Percentiles rank a stretch among this genome's conserved stretches.
phyloP scores from a whole-genome alignment of 345 rosid genomes.

The Syzygium jambos region DNA sequence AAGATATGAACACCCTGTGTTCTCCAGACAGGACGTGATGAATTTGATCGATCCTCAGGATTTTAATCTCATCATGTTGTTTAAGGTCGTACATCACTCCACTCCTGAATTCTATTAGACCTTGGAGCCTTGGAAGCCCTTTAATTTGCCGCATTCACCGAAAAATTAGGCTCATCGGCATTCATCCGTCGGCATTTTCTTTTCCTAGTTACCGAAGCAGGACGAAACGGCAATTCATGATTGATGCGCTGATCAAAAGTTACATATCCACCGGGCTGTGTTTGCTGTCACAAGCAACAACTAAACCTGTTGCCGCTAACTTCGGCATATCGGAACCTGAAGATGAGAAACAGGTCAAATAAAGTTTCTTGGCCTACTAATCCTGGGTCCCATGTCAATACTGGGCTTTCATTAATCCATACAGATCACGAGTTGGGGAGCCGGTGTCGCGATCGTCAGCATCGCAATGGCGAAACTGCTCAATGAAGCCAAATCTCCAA shows the following conservation, averaged over 20 bases:
- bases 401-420: background rate
- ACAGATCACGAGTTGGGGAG: slow-evolving; percentile 82
- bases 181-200: background rate
- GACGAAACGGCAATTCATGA: background rate
- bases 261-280: background rate
- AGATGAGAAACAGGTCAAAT: slow-evolving; percentile 60
- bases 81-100: background rate
- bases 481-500: slow-evolving; percentile 64
- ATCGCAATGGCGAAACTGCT: slow-evolving; percentile 76
- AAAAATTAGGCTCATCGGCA: background rate
- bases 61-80: background rate
- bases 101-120: background rate
- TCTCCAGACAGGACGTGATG: background rate
- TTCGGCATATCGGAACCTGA: slow-evolving; percentile 83
- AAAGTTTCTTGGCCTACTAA: background rate
- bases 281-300: slow-evolving; percentile 25
- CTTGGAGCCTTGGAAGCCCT: background rate
- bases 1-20: background rate
- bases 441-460: slow-evolving; percentile 83
- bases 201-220: background rate
- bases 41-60: background rate
- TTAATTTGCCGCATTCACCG: background rate
- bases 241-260: background rate
- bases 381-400: background rate
- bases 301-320: slow-evolving; percentile 73